These are phyloP conservation scores for Epichloe coenophiala DNA, from an alignment of 2,329 filamentous ascomycete species.

Conservation along the genomic window DNA sequence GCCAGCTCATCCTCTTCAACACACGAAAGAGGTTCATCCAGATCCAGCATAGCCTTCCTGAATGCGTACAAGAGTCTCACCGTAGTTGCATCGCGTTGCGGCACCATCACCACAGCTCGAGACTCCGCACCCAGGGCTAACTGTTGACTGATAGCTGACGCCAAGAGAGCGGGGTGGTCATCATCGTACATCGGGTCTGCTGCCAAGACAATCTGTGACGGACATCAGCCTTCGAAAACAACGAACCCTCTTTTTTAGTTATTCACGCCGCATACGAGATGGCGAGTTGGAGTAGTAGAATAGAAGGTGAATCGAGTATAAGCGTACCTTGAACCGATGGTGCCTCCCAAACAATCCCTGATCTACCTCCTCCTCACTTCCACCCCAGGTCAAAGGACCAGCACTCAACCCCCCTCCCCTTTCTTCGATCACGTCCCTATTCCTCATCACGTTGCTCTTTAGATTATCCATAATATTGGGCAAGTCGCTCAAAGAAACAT, in stretches of 20 bases:
- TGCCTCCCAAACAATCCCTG: conserved; percentile 28
- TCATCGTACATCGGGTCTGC: conserved; percentile 83
- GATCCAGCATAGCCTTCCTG: conserved; percentile 41
- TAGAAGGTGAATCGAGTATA: neutral
- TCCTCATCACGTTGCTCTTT: conserved; percentile 54
- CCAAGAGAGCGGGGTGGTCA: conserved; percentile 63
- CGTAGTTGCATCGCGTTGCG: conserved; percentile 58
- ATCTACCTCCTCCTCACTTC: conserved; percentile 29
- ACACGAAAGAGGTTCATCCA: conserved; percentile 33
- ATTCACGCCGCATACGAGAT: no score
- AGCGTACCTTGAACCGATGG: conserved; percentile 37
- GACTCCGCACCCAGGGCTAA: conserved; percentile 43
- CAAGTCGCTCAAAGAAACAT: conserved; percentile 69
- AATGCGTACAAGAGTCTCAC: conserved; percentile 50
- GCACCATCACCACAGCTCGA: conserved; percentile 67
- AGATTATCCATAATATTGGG: conserved; percentile 76
- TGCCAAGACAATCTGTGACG: conserved; percentile 55
- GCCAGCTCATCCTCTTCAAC: conserved; percentile 48
- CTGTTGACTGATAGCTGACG: conserved; percentile 55
- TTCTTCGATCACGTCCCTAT: conserved; percentile 39
- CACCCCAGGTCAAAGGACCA: conserved; percentile 64
- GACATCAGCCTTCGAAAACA: neutral
- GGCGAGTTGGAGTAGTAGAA: no score
- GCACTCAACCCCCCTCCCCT: conserved; percentile 45
- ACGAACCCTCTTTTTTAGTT: no score